A percentile compares a stretch with the other conserved stretches of the same genome.
phyloP scores from a whole-genome alignment of 2,329 filamentous ascomycete genomes.

The Capronia americana region DNA sequence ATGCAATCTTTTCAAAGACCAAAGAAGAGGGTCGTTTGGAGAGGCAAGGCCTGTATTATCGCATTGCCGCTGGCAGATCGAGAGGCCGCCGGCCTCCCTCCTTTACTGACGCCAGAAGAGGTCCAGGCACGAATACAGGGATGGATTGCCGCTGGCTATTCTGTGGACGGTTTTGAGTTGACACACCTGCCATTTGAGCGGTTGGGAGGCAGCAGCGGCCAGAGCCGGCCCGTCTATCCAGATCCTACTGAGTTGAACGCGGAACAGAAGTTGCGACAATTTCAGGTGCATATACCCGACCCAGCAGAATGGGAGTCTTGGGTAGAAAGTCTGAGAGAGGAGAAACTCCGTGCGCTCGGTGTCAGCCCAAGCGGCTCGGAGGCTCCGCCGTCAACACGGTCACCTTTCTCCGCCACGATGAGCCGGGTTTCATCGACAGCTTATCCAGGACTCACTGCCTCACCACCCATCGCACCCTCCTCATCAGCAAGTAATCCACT shows the following conservation, averaged over 20 bases:
- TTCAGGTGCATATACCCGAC: conserved; percentile 52
- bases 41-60: conserved; percentile 75
- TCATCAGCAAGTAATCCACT: conserved; percentile 75
- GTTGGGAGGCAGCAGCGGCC: conserved; percentile 38
- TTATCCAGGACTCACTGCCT: conserved; percentile 78
- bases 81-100: conserved; percentile 59
- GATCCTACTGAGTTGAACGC: conserved; percentile 48
- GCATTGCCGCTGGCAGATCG: conserved; percentile 71
- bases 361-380: conserved; percentile 82
- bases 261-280: conserved; percentile 45
- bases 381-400: conserved; percentile 63
- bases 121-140: conserved; percentile 48
- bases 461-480: conserved; percentile 77
- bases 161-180: conserved; percentile 51
- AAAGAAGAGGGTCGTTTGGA: conserved; percentile 79
- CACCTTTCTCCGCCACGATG: conserved; percentile 67
- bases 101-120: conserved; percentile 49
- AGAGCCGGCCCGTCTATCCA: conserved; percentile 53
- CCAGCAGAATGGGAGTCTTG: conserved; percentile 74
- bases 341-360: conserved; percentile 88
- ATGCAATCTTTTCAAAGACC: conserved; percentile 45
- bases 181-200: conserved; percentile 26
- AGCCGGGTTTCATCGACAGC: conserved; percentile 73
- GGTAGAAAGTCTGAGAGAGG: conserved; percentile 81
- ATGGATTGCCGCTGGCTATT: conserved; percentile 54